A percentile compares a stretch with the other conserved stretches of the same genome.
These are phyloP conservation scores for Paramyrothecium sp. DNA, from an alignment of 2,329 filamentous ascomycete genomes.

Conservation along the genomic window DNA sequence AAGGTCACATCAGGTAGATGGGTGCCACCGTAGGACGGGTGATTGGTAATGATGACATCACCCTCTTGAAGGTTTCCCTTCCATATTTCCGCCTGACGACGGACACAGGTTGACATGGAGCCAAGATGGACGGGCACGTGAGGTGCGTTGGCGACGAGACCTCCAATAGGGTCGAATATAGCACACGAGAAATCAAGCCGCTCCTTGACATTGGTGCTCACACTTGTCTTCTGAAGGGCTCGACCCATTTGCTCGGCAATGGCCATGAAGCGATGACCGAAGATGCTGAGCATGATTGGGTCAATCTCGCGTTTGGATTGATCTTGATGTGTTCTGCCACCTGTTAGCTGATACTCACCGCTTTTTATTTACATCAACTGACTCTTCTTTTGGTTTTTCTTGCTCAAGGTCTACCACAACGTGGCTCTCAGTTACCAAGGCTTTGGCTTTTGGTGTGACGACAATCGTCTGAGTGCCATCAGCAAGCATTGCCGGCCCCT, in stretches of 20 bases:
- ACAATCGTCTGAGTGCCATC: slow-evolving; percentile 92
- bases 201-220: slow-evolving; percentile 81
- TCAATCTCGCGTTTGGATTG: slow-evolving; percentile 53
- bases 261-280: slow-evolving; percentile 81
- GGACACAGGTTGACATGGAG: slow-evolving; percentile 79
- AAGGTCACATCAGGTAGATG: slow-evolving; percentile 82
- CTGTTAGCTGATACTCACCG: background rate
- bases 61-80: slow-evolving; percentile 72
- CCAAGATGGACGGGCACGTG: slow-evolving; percentile 80
- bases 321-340: slow-evolving; percentile 15
- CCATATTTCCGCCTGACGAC: slow-evolving; percentile 78
- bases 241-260: slow-evolving; percentile 85
- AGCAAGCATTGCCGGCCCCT: slow-evolving; percentile 81
- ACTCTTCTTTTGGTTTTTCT: slow-evolving; percentile 36
- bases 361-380: slow-evolving; percentile 10
- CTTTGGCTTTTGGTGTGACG: slow-evolving; percentile 74
- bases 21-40: slow-evolving; percentile 80
- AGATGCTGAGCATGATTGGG: slow-evolving; percentile 76
- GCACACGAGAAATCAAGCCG: slow-evolving; percentile 81
- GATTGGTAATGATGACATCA: slow-evolving; percentile 81
- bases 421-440: slow-evolving; percentile 79
- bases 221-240: slow-evolving; percentile 75
- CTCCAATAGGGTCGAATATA: slow-evolving; percentile 73
- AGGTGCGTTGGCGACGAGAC: slow-evolving; percentile 75
- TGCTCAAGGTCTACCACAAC: slow-evolving; percentile 82